Percentiles rank a stretch among this genome's conserved stretches.
These are phyloP conservation scores for Phytopythium oedochilum DNA, from an alignment of 352 stramenopile genomes.

Conservation along the genomic window DNA sequence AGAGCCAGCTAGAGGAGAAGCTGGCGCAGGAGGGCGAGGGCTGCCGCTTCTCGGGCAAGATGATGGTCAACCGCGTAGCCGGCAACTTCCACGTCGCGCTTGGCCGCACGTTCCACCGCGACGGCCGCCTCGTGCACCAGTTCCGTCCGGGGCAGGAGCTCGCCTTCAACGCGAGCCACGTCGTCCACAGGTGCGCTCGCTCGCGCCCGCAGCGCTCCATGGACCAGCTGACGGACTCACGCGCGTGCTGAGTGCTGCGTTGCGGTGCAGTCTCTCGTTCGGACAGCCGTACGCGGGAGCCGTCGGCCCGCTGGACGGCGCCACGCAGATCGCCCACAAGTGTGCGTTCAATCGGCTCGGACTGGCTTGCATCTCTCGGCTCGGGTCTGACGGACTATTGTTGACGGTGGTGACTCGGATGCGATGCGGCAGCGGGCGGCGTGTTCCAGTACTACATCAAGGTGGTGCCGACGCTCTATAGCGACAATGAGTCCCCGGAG, in stretches of 20 bases:
- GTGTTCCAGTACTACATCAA: conserved; percentile 90
- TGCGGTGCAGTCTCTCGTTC: conserved; percentile 51
- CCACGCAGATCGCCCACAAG: conserved; percentile 36
- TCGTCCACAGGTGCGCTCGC: conserved; percentile 49
- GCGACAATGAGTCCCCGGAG: conserved; percentile 56
- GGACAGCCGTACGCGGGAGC: conserved; percentile 41
- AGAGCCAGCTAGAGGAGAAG: conserved; percentile 56
- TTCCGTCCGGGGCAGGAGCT: conserved; percentile 76
- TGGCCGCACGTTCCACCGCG: conserved; percentile 73
- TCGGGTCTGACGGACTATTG: too few relatives aligned
- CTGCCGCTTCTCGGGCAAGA: conserved; percentile 73
- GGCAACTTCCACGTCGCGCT: conserved; percentile 86
- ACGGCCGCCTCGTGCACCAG: conserved; percentile 77
- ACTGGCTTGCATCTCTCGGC: too few relatives aligned
- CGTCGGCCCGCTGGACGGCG: conserved; percentile 46
- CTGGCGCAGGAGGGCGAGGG: conserved; percentile 75
- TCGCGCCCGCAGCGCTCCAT: neutral
- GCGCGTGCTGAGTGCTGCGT: too few relatives aligned
- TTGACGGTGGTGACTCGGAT: neutral
- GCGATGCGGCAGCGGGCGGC: conserved; percentile 38
- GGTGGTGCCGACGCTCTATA: conserved; percentile 85
- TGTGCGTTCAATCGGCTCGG: too few relatives aligned
- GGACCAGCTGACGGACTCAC: neutral
- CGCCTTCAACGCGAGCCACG: conserved; percentile 75
- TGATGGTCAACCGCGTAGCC: conserved; percentile 83